Evolutionary conservation across 768 basidiomycete species (phyloP).

Genomic region (Rhodocollybia butyracea): DNA sequence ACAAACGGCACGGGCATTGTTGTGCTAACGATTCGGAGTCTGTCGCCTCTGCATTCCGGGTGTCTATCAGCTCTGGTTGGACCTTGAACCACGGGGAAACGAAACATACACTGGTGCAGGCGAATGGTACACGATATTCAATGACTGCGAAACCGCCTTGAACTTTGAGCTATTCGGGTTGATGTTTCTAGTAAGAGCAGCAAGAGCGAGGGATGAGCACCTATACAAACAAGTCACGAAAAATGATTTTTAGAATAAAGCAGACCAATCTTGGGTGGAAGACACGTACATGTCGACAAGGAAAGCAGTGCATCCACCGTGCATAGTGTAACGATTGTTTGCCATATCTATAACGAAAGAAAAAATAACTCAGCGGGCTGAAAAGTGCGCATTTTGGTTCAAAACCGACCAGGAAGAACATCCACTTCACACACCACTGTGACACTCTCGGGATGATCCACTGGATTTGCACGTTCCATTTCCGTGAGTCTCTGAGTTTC

Average conservation of each 20-base stretch:
- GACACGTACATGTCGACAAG: conserved; percentile 2
- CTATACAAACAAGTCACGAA: not conserved
- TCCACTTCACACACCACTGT: not conserved
- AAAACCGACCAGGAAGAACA: not conserved
- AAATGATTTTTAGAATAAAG: not conserved
- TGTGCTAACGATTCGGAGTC: not conserved
- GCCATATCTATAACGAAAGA: not conserved
- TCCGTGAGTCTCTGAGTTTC: too few relatives aligned
- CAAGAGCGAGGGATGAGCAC: not conserved
- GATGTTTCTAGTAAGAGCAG: not conserved
- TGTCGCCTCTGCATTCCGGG: not conserved
- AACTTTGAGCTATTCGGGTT: not conserved
- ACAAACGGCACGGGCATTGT: not conserved
- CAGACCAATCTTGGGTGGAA: not conserved
- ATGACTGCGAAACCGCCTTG: not conserved
- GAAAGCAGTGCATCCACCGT: conserved; percentile 1
- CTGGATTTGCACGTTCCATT: too few relatives aligned
- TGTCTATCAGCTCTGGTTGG: not conserved
- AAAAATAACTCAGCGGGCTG: not conserved
- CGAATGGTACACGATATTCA: conserved; percentile 3
- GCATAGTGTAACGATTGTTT: conserved; percentile 1
- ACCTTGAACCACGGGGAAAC: not conserved
- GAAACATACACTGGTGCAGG: conserved; percentile 1
- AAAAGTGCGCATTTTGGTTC: not conserved
- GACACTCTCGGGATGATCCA: too few relatives aligned